Percentiles rank a stretch among this genome's conserved stretches.
Conservation (phyloP, 257 asterid species). For the Linaria vulgaris region DNA sequence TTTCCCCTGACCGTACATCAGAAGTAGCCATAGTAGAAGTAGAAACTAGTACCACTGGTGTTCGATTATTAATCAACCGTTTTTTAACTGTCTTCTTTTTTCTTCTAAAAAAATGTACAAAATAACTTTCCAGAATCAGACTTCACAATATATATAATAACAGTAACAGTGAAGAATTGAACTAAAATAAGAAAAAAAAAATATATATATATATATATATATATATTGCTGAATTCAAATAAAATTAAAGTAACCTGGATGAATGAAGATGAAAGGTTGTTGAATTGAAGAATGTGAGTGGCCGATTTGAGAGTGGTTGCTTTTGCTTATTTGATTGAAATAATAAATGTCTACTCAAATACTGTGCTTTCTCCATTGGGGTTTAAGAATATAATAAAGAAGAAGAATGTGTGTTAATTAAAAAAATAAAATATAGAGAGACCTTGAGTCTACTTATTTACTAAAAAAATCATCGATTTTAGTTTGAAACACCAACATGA, state of each 20-base stretch:
- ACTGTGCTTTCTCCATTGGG: slow-evolving; percentile 30
- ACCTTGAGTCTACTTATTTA: no score
- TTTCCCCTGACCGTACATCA: slow-evolving; percentile 51
- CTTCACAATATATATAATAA: slow-evolving; percentile 9
- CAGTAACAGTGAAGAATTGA: slow-evolving; percentile 8
- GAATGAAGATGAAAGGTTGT: slow-evolving; percentile 26
- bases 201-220: neutral
- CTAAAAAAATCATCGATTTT: no score
- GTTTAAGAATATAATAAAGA: neutral
- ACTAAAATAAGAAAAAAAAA: neutral
- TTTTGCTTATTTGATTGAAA: slow-evolving; percentile 13
- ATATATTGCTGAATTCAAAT: neutral
- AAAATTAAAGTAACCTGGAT: slow-evolving; percentile 44
- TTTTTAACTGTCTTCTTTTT: slow-evolving; percentile 35
- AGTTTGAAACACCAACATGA: no score
- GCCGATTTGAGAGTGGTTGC: slow-evolving; percentile 32
- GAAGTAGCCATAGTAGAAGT: slow-evolving; percentile 55
- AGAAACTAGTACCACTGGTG: slow-evolving; percentile 25
- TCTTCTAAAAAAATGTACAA: slow-evolving; percentile 27
- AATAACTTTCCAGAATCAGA: slow-evolving; percentile 23
- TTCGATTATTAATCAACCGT: slow-evolving; percentile 38
- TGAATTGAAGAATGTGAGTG: slow-evolving; percentile 26
- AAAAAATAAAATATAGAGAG: no score
- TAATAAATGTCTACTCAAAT: slow-evolving; percentile 7
- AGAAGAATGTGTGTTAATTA: no score